Percentiles rank a stretch among this genome's conserved stretches.
Evolutionary conservation across 164 flowering plant species (phyloP).

Genomic region (Vitis riparia): DNA sequence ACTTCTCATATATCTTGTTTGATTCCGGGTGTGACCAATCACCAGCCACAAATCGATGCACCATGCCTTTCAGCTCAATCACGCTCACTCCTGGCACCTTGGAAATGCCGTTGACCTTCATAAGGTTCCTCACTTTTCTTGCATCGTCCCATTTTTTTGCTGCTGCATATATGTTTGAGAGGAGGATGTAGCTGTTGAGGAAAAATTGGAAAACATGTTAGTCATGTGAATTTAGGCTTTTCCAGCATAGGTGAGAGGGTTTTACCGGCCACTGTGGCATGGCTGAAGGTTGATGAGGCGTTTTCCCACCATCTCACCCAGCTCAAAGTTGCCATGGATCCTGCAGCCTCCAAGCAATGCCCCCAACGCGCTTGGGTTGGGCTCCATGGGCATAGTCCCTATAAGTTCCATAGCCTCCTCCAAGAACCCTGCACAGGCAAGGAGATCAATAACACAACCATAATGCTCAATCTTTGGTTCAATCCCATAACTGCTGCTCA

Average conservation of each 20-base stretch:
- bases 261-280: too few relatives aligned
- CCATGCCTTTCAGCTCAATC: conserved; percentile 22
- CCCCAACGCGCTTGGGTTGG: conserved; percentile 26
- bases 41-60: conserved; percentile 35
- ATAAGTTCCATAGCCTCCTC: conserved; percentile 26
- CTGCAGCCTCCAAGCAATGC: conserved; percentile 32
- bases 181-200: too few relatives aligned
- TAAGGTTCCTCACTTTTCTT: conserved; percentile 19
- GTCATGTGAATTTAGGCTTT: too few relatives aligned
- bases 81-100: conserved; percentile 31
- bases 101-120: conserved; percentile 19
- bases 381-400: conserved; percentile 31
- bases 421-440: conserved; percentile 25
- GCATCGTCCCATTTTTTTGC: conserved; percentile 34
- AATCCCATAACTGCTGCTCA: conserved; percentile 20
- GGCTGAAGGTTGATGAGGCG: too few relatives aligned
- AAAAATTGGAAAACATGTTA: too few relatives aligned
- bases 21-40: conserved; percentile 29
- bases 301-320: conserved; percentile 1
- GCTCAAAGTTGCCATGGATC: conserved; percentile 22
- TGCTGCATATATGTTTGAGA: conserved; percentile 23
- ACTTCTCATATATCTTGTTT: conserved; percentile 21
- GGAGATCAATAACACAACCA: conserved; percentile 32
- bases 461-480: conserved; percentile 33
- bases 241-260: too few relatives aligned